Percentiles rank a stretch among this genome's conserved stretches.
Conservation (phyloP, 768 basidiomycete genomes). For the Leccinum longicurvipes region DNA sequence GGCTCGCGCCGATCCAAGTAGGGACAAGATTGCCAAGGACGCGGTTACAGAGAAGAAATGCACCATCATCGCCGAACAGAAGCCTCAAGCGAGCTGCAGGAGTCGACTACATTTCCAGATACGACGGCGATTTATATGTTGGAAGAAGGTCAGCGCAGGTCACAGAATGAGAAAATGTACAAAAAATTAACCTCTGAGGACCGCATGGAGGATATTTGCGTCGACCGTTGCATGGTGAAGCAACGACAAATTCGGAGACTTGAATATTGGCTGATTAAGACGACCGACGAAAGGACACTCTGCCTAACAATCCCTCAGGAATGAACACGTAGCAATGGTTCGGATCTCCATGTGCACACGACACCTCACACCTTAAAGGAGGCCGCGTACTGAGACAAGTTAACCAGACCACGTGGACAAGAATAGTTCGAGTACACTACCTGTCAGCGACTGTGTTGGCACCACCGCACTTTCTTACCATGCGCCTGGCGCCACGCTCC, state of each 20-base stretch:
- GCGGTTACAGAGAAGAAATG: conserved; percentile 9
- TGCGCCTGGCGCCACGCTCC: not conserved
- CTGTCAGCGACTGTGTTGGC: not conserved
- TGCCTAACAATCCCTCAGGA: not conserved
- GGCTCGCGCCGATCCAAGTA: conserved; percentile 12
- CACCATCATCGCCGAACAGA: conserved; percentile 12
- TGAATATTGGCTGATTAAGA: not conserved
- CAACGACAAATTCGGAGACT: not conserved
- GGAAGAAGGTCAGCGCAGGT: not conserved
- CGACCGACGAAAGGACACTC: not conserved
- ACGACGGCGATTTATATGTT: conserved; percentile 17
- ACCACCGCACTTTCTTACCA: not conserved
- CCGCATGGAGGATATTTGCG: not conserved
- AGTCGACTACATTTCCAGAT: not conserved
- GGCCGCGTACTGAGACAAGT: not conserved
- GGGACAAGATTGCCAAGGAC: conserved; percentile 4
- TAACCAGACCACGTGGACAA: not conserved
- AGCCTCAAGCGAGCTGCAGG: not conserved
- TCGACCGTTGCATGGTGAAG: not conserved
- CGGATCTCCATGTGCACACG: not conserved
- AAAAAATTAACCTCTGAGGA: not conserved
- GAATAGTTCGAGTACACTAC: not conserved
- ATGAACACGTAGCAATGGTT: not conserved
- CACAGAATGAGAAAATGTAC: not conserved
- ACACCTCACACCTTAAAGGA: not conserved